These are phyloP conservation scores for Fusarium oxysporum DNA, from an alignment of 2,329 filamentous ascomycete species.

Conservation along the genomic window DNA sequence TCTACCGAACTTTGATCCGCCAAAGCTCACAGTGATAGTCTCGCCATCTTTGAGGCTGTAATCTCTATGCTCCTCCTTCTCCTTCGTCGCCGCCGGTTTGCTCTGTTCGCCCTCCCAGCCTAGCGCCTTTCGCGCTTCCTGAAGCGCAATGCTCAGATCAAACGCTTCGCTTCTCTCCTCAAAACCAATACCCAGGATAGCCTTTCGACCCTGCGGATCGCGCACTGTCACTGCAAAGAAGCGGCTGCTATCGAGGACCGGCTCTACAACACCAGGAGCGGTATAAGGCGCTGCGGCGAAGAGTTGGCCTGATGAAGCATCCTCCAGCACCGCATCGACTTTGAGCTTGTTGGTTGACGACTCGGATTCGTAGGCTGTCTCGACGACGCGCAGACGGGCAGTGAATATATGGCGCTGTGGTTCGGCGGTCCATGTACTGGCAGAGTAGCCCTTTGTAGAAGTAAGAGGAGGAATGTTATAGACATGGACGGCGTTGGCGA, in stretches of 20 bases:
- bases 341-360: constrained; percentile 67
- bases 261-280: constrained; percentile 73
- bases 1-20: constrained; percentile 63
- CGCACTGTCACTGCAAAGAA: constrained; percentile 89
- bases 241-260: constrained; percentile 80
- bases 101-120: constrained; percentile 64
- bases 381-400: constrained; percentile 80
- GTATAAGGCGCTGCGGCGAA: constrained; percentile 89
- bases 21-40: constrained; percentile 85
- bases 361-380: constrained; percentile 69
- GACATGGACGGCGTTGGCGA: constrained; percentile 80
- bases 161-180: constrained; percentile 89
- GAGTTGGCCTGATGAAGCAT: constrained; percentile 76
- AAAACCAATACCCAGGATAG: constrained; percentile 85
- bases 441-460: constrained; percentile 82
- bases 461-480: constrained; percentile 87
- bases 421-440: constrained; percentile 79
- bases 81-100: constrained; percentile 52
- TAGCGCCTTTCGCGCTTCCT: constrained; percentile 79
- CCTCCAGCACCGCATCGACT: constrained; percentile 83
- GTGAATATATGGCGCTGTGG: constrained; percentile 85
- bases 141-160: constrained; percentile 83
- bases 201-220: constrained; percentile 79
- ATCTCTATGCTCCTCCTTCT: constrained; percentile 62
- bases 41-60: constrained; percentile 90